Evolutionary conservation across 225 moss, liverwort and hornwort species (phyloP), one percentile per base, ranked within the genome.

Genomic region (Bryoerythrophyllum caledonicum): DNA sequence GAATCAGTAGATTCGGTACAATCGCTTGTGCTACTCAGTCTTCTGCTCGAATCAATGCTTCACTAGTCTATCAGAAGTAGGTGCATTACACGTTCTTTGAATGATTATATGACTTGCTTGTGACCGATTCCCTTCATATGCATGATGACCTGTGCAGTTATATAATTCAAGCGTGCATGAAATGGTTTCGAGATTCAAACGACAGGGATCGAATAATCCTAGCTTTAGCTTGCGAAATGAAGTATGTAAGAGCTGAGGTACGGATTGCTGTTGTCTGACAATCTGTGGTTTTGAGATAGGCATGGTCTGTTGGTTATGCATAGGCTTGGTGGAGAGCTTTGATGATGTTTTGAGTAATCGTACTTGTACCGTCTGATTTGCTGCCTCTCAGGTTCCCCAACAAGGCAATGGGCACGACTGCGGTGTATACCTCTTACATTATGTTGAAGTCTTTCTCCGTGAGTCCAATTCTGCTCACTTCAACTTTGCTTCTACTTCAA

Each of bases 111-210:
- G 14, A 35, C 15, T 8, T 37, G 32, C 2, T 5, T 32, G 3
- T 21, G 1, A 2, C 0, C 2, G 8, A 32, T 4, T 24, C 17
- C 35, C 32, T 10, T 0, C 2, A 1, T 10, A 59, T 60, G 16
- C 19, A 28, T 53, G 24, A 7, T 53, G 26, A 16, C 26, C 2
- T 52, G 3, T 79, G 67, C 35, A 83, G 83, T 9, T 76, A 79
- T 37, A 16, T 76, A 1, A 30, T 40, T 48, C 25, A 83, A 56
- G 72, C 57, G 38, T 83, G 83, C 72, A 72, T 49, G 48, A 67
- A 76, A 0, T 65, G 15, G n/a, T 35, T 37, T 1, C 16, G 38
- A 32, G 16, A 23, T 30, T 30, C 17, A 30, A 15, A 10, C 15
- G 4, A 65, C 8, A 55, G 7, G 40, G 44, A 60, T 52, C 61